Evolutionary conservation across 495 filamentous ascomycete genomes (phyloP).

Genomic region (Acidomyces sp.): DNA sequence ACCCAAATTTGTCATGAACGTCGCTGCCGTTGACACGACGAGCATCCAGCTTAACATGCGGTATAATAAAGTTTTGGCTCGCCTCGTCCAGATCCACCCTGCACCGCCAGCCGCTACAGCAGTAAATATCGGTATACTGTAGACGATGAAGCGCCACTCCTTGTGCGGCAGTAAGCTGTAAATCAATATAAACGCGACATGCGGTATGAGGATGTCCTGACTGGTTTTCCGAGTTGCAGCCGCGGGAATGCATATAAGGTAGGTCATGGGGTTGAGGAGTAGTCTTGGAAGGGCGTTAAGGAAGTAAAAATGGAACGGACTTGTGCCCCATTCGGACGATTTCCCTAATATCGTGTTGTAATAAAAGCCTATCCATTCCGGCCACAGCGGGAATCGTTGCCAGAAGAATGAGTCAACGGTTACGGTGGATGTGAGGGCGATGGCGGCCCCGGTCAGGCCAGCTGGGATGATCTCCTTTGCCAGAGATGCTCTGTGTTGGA

Average conservation of each 20-base stretch:
- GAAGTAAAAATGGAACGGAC: conserved; percentile 76
- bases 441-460: conserved; percentile 49
- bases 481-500: conserved; percentile 42
- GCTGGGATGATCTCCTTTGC: conserved; percentile 44
- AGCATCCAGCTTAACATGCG: conserved; percentile 43
- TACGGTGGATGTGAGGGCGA: conserved; percentile 54
- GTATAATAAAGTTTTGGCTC: conserved; percentile 45
- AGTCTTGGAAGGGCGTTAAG: conserved; percentile 67
- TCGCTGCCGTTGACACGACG: conserved; percentile 41
- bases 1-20: conserved; percentile 44
- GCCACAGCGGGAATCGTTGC: conserved; percentile 66
- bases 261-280: conserved; percentile 61
- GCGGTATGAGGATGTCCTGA: conserved; percentile 48
- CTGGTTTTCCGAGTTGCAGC: conserved; percentile 39
- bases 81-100: conserved; percentile 56
- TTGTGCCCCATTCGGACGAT: conserved; percentile 74
- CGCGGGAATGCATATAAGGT: conserved; percentile 50
- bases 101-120: conserved; percentile 63
- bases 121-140: conserved; percentile 68
- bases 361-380: conserved; percentile 76
- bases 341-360: conserved; percentile 77
- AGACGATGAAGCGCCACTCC: conserved; percentile 91
- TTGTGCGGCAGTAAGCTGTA: conserved; percentile 89
- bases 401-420: conserved; percentile 84
- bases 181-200: conserved; percentile 55